Evolutionary conservation across 2,329 filamentous ascomycete genomes (phyloP).

Genomic region (Dactylellina drechsleri): DNA sequence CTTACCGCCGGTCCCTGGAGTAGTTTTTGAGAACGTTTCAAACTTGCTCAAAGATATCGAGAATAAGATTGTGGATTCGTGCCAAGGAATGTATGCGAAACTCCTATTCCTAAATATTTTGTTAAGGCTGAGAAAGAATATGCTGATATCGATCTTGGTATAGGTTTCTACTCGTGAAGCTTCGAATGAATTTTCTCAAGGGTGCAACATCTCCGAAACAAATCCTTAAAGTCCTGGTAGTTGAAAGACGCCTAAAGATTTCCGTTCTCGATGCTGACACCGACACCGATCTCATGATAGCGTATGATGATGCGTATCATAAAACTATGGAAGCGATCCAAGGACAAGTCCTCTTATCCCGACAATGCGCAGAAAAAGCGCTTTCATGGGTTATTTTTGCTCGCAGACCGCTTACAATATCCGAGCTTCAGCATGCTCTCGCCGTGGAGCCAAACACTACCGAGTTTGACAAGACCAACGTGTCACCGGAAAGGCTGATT

Average conservation of each 20-base stretch:
- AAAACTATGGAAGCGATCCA: background rate
- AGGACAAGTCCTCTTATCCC: background rate
- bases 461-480: background rate
- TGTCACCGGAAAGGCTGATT: background rate
- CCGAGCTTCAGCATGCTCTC: background rate
- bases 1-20: background rate
- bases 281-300: background rate
- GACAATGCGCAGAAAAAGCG: background rate
- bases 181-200: background rate
- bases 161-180: constrained; percentile 3
- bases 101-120: background rate
- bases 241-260: background rate
- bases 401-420: background rate
- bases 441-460: background rate
- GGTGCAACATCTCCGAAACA: background rate
- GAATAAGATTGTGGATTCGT: constrained; percentile 45
- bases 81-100: constrained; percentile 61
- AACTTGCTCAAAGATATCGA: background rate
- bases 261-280: background rate
- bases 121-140: background rate
- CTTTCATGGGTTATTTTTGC: background rate
- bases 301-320: background rate
- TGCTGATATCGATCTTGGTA: background rate
- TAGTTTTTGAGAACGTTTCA: constrained; percentile 20
- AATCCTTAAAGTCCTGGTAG: background rate